Base-by-base conservation (phyloP, 2,329 filamentous ascomycete genomes). In the Claviceps citrina region DNA sequence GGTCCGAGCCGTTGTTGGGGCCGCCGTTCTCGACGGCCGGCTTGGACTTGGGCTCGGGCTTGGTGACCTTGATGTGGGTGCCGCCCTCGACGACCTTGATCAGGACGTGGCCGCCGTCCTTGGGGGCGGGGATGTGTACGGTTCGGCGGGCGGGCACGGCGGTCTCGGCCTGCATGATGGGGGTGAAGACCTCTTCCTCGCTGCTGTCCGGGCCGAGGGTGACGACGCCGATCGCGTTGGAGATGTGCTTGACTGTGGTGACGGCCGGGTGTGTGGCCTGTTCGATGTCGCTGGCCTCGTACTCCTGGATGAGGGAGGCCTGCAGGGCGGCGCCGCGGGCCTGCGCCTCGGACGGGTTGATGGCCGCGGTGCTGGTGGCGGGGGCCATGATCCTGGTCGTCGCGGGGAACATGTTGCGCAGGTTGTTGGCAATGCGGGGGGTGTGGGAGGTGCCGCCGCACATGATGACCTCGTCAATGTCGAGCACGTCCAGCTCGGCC, bases 221-320 rank as follows among this genome's bases (percentile, higher is more conserved):
- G 47, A 93, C 71, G 39, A 96, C 81, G 58, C 91, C 91, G 47
- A 98, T 83, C 46, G 89, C 83, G 57, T 87, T 82, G 51, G 76
- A 71, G 47, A 93, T 78, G 67, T 98, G 91, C 52, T 86, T 85
- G 39, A 93, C 86, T 13, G 87, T 89, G 26, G 89, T 95, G 47
- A 98, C 86, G 57, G 86, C 84, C 39, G 91, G 81, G 68, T 98
- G 89, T 36, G 86, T 93, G 46, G 84, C 93, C 70, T 95, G 87
- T 59, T 93, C 84, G 51, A 98, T 93, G 57, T 96, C 89, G 49
- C 85, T 79, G 50, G 77, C 72, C 53, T 98, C 91, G 62, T 93
- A 98, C 62, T 94, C 89, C 61, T 87, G 79, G 60, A 98, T 85
- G 47, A 98, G 69, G 44, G 81, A 93, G 28, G 91, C 91, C 66